Conservation (phyloP, 352 stramenopile genomes). For the Pythium dissotocum region DNA sequence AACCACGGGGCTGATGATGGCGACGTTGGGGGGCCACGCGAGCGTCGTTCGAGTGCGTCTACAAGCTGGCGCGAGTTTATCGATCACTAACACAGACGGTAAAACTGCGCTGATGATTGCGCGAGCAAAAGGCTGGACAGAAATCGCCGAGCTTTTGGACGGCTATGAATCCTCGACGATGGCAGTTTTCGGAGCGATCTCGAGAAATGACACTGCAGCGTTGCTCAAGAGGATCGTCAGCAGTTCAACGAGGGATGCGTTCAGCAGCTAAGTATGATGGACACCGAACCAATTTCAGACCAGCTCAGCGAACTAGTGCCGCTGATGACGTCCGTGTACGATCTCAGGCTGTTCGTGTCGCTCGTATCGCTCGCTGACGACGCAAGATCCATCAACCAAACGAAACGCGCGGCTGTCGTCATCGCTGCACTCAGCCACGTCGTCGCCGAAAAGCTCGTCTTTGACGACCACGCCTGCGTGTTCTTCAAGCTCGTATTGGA, state of each 20-base stretch:
- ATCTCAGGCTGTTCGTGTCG: not conserved
- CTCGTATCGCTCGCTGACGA: not conserved
- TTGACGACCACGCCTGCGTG: not conserved
- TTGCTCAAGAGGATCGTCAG: slow-evolving; percentile 1
- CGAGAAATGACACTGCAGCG: too few species aligned
- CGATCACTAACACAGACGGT: too few species aligned
- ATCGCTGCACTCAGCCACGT: not conserved
- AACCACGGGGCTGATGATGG: slow-evolving; percentile 30
- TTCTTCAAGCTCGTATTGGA: not conserved
- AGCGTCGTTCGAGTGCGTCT: not conserved
- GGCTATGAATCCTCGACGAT: too few species aligned
- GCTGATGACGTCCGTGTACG: slow-evolving; percentile 18
- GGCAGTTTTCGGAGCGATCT: too few species aligned
- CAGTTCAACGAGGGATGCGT: slow-evolving; percentile 15
- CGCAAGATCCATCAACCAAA: too few species aligned
- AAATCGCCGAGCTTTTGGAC: not conserved
- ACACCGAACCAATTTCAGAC: not conserved
- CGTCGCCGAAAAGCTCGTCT: not conserved
- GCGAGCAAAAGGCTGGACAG: slow-evolving; percentile 12
- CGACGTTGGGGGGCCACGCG: not conserved
- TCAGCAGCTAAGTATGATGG: not conserved
- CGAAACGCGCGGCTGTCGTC: not conserved
- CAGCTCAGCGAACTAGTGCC: slow-evolving; percentile 4
- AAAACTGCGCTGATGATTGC: too few species aligned
- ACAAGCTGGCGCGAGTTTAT: slow-evolving; percentile 1